Evolutionary conservation across 345 rosid species (phyloP), one percentile per base, ranked within the genome.

Genomic region (Leavenworthia alabamica): DNA sequence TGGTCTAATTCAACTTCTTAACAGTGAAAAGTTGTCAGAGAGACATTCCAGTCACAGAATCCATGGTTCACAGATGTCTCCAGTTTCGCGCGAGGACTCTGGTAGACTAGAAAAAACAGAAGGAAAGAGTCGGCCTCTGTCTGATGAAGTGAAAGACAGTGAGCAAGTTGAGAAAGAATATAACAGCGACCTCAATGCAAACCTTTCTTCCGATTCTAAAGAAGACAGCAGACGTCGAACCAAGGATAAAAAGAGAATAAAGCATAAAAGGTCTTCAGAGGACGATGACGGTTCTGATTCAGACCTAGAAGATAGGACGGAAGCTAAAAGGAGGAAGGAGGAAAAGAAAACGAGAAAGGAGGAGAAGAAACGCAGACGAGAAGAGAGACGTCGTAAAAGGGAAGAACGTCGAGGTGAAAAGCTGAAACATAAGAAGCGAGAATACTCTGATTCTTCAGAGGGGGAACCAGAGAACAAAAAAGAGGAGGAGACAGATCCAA

Each of bases 281-380:
- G 85, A 73, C 60, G 72, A 78, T 37, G 65, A 61, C 62, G 83
- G 86, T 66, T 64, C 64, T 76, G 89, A 75, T 62, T 88, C 95
- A 66, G 92, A 86, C 56, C 35, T 73, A 48, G 95, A 79, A 58
- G 87, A 79, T 55, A 90, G 82, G 83, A 94, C 82, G 79, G 96
- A 88, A 67, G 79, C 83, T 52, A 90, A 90, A 74, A 81, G 80
- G 87, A 86, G 77, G 76, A 94, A 75, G 74, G 97, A 86, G 68
- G 99, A 90, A 66, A 93, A 81, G 79, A 90, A 85, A 75, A 36
- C 67, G 64, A 60, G 86, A 33, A 94, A 83, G 75, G 99, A 94
- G 74, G 97, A 88, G 68, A 94, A 75, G 72, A 86, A 78, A n/a
- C 78, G 83, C 15, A 80, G 79, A 45, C 85, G 86, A 24, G 88